Percentiles rank a stretch among this genome's conserved stretches.
phyloP scores from a whole-genome alignment of 2,329 filamentous ascomycete species.

The Colletotrichum sp. region DNA sequence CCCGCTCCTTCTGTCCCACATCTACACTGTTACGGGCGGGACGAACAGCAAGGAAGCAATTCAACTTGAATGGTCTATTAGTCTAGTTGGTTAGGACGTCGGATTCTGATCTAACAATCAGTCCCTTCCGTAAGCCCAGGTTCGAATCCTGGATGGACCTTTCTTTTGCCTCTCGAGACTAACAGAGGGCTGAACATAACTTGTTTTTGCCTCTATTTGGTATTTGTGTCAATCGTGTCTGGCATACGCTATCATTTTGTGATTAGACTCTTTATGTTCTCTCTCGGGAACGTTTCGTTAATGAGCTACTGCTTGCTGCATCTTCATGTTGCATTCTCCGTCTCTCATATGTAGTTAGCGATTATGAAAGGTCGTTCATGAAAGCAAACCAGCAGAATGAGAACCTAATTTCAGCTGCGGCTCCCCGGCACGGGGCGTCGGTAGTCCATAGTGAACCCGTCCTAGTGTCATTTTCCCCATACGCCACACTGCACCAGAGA shows the following conservation, averaged over 20 bases:
- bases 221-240: too few relatives aligned
- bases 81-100: constrained; percentile 18
- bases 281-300: not conserved
- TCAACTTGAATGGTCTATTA: not conserved
- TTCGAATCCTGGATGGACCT: constrained; percentile 16
- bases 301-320: not conserved
- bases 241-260: not conserved
- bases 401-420: not conserved
- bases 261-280: not conserved
- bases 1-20: not conserved
- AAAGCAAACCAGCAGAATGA: not conserved
- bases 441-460: not conserved
- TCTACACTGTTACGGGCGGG: not conserved
- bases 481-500: not conserved
- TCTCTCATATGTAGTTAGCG: not conserved
- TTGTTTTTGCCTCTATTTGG: not conserved
- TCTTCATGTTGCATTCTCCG: not conserved
- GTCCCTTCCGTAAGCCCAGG: constrained; percentile 6
- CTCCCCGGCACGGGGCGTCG: not conserved
- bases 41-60: accelerated
- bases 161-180: not conserved
- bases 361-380: not conserved
- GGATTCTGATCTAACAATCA: not conserved
- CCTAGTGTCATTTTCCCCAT: not conserved
- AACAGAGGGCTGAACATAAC: not conserved